These are phyloP conservation scores for Trichoderma asperellum DNA, from an alignment of 2,329 filamentous ascomycete species.

Conservation along the genomic window DNA sequence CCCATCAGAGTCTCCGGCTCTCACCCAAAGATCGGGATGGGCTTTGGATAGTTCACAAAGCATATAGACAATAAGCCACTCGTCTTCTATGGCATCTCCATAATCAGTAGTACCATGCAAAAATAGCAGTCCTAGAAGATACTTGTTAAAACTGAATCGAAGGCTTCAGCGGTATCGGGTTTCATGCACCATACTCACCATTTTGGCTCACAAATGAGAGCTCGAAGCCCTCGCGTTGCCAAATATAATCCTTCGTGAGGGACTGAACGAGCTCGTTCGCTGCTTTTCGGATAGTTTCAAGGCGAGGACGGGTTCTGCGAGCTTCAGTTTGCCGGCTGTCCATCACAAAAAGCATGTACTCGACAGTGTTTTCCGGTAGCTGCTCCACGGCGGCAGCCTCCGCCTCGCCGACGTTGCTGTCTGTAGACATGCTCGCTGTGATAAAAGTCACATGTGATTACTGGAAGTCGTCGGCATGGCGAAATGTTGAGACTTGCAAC, in stretches of 20 bases:
- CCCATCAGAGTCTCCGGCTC: constrained; percentile 84
- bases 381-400: constrained; percentile 23
- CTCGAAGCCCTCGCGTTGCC: constrained; percentile 86
- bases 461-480: background rate
- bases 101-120: constrained; percentile 82
- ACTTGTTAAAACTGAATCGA: background rate
- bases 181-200: constrained; percentile 48
- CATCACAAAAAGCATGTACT: constrained; percentile 79
- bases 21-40: constrained; percentile 77
- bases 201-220: constrained; percentile 64
- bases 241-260: constrained; percentile 84
- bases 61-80: constrained; percentile 94
- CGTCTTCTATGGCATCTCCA: constrained; percentile 93
- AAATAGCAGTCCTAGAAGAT: constrained; percentile 54
- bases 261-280: constrained; percentile 64
- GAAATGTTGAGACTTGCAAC: background rate
- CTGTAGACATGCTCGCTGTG: constrained; percentile 1
- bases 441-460: no score
- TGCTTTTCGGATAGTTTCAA: constrained; percentile 74
- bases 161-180: background rate
- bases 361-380: constrained; percentile 81
- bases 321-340: constrained; percentile 55
- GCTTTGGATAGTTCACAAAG: constrained; percentile 77
- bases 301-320: constrained; percentile 61
- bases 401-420: background rate